Conservation (phyloP, 1,284 basidiomycete species). For the Heimioporus punctisporus region DNA sequence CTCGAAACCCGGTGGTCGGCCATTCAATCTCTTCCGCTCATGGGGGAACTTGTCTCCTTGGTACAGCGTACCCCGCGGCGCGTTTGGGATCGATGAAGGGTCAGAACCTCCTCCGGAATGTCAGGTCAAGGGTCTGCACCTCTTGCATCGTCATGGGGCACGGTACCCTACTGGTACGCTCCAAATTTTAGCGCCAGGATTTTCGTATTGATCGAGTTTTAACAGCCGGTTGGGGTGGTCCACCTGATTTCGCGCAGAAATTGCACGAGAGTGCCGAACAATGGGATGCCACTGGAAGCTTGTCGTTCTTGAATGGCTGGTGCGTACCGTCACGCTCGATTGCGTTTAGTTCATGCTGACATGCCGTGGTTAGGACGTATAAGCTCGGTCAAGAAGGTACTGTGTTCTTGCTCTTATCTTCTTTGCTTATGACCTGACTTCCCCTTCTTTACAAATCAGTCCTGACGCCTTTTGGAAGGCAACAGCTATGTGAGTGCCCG, state of each 20-base stretch:
- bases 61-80: slow-evolving; percentile 71
- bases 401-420: neutral
- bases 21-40: slow-evolving; percentile 68
- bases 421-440: slow-evolving; percentile 1
- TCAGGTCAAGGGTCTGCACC: slow-evolving; percentile 70
- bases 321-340: slow-evolving; percentile 23
- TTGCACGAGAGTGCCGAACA: slow-evolving; percentile 53
- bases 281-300: slow-evolving; percentile 65
- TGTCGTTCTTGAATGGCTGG: slow-evolving; percentile 81
- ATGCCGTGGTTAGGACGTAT: slow-evolving; percentile 57
- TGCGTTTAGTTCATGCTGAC: neutral
- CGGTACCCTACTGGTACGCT: slow-evolving; percentile 69
- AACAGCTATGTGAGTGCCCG: slow-evolving; percentile 66
- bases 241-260: slow-evolving; percentile 59
- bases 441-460: slow-evolving; percentile 40
- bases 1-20: slow-evolving; percentile 18
- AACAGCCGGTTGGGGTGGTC: slow-evolving; percentile 66
- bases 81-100: slow-evolving; percentile 75
- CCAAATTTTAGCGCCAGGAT: neutral
- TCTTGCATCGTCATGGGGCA: slow-evolving; percentile 82
- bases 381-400: slow-evolving; percentile 79
- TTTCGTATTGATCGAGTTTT: too few relatives aligned
- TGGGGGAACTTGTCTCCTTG: slow-evolving; percentile 90
- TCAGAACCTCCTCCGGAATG: slow-evolving; percentile 74
- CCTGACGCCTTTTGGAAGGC: slow-evolving; percentile 81